Evolutionary conservation across 2,329 filamentous ascomycete genomes (phyloP).

Genomic region (Neofusicoccum laricinum): DNA sequence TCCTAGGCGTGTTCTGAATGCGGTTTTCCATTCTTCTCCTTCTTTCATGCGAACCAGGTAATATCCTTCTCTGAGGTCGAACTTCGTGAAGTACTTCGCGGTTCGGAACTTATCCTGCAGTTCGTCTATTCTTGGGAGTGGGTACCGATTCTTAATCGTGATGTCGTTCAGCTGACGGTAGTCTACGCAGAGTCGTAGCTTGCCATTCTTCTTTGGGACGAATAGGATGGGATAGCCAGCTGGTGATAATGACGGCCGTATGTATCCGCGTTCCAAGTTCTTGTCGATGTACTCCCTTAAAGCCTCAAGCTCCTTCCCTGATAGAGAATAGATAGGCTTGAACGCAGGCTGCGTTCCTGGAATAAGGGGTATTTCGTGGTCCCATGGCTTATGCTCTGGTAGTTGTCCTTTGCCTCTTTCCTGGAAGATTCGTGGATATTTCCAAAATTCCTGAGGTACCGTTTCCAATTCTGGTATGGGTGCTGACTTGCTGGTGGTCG

Average conservation of each 20-base stretch:
- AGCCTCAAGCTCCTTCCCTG: neutral
- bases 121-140: slow-evolving; percentile 17
- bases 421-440: neutral
- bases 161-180: slow-evolving; percentile 19
- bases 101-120: slow-evolving; percentile 4
- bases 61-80: neutral
- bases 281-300: neutral
- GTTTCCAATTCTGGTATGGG: neutral
- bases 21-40: too few relatives aligned
- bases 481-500: neutral
- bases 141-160: slow-evolving; percentile 17
- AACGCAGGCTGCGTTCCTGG: neutral
- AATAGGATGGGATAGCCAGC: slow-evolving; percentile 1
- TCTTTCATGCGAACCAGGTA: too few relatives aligned
- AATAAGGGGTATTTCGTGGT: neutral
- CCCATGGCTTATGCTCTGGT: neutral
- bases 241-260: neutral
- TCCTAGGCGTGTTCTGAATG: too few relatives aligned
- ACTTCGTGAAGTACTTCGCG: slow-evolving; percentile 18
- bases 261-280: neutral
- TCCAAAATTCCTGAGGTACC: neutral
- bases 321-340: neutral
- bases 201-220: slow-evolving; percentile 11
- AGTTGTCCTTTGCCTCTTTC: neutral
- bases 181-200: slow-evolving; percentile 15